These are phyloP conservation scores for Chionographis japonica DNA, from an alignment of 106 monocot species.

Conservation along the genomic window DNA sequence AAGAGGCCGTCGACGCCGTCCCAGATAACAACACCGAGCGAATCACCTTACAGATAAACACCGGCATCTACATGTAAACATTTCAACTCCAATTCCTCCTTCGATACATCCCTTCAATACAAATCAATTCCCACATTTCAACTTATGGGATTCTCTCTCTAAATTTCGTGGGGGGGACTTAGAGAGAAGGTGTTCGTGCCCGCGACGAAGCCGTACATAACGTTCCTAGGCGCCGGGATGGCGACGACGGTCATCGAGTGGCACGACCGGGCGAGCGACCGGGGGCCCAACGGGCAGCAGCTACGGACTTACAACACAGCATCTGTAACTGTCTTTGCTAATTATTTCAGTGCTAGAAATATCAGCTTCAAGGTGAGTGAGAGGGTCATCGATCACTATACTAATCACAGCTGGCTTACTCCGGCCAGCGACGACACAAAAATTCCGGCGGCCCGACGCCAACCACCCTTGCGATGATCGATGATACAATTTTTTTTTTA, in stretches of 20 bases:
- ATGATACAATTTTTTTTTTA: no score
- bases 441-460: no score
- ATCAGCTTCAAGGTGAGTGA: conserved; percentile 93
- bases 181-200: conserved; percentile 92
- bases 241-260: conserved; percentile 74
- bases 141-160: not conserved
- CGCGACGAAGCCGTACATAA: conserved; percentile 73
- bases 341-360: conserved; percentile 87
- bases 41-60: conserved; percentile 52
- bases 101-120: not conserved
- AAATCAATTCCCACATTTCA: not conserved
- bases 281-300: conserved; percentile 82
- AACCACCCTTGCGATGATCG: no score
- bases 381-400: no score
- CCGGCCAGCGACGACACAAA: no score
- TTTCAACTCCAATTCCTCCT: not conserved
- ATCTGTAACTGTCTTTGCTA: conserved; percentile 89
- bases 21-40: conserved; percentile 61
- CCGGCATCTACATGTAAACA: conserved; percentile 70
- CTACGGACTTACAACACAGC: conserved; percentile 90
- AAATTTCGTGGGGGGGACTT: not conserved
- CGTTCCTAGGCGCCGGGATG: conserved; percentile 67
- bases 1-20: conserved; percentile 70
- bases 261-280: conserved; percentile 85
- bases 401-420: no score